Conservation (phyloP, 2,329 filamentous ascomycete species). For the Trichoderma aggressivum region DNA sequence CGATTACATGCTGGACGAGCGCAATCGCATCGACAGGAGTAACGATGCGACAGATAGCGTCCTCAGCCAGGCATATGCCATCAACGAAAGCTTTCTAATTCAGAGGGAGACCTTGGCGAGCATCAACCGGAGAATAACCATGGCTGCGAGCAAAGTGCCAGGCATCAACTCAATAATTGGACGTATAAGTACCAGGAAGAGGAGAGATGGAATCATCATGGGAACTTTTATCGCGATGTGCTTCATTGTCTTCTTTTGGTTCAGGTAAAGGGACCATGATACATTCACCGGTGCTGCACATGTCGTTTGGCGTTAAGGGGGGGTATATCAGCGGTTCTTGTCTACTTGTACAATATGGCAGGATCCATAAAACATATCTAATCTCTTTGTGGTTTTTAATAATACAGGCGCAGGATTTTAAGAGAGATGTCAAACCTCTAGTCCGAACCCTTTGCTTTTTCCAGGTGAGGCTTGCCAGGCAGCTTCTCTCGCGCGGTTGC, state of each 20-base stretch:
- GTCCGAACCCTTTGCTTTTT: constrained; percentile 27
- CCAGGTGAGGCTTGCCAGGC: constrained; percentile 31
- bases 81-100: constrained; percentile 84
- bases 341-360: constrained; percentile 34
- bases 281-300: constrained; percentile 20
- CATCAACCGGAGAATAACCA: constrained; percentile 86
- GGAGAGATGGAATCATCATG: constrained; percentile 91
- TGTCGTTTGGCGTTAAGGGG: constrained; percentile 32
- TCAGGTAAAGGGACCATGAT: constrained; percentile 51
- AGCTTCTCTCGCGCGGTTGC: constrained; percentile 35
- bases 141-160: constrained; percentile 85
- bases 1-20: constrained; percentile 95
- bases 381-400: constrained; percentile 11
- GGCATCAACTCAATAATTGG: constrained; percentile 89
- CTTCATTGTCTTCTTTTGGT: constrained; percentile 80
- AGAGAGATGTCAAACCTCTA: constrained; percentile 20
- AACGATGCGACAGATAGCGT: constrained; percentile 88
- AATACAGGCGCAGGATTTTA: constrained; percentile 21
- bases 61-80: constrained; percentile 90
- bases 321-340: constrained; percentile 38
- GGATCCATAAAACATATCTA: constrained; percentile 16
- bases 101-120: constrained; percentile 85
- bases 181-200: constrained; percentile 90
- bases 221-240: constrained; percentile 89
- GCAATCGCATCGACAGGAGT: constrained; percentile 79